phyloP scores from a whole-genome alignment of 371 early-diverging fungal species.

The Rhizopus sp. region DNA sequence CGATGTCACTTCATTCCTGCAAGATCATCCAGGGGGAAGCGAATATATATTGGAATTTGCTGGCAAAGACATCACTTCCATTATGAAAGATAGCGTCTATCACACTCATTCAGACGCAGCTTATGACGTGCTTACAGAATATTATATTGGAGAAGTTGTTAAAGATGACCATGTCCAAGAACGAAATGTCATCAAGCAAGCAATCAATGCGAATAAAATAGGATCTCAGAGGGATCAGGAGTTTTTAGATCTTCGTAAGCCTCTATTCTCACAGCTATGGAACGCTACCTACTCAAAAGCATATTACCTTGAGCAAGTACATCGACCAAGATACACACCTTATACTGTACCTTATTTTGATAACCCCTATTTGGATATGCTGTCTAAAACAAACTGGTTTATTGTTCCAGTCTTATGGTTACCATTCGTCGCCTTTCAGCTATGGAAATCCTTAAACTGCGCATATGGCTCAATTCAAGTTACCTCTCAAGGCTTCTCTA shows the following conservation, averaged over 20 bases:
- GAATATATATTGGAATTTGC: constrained; percentile 78
- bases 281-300: constrained; percentile 72
- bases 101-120: constrained; percentile 89
- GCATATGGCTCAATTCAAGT: constrained; percentile 2
- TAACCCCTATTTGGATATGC: constrained; percentile 67
- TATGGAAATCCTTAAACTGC: constrained; percentile 27
- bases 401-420: constrained; percentile 87
- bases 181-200: constrained; percentile 9
- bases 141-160: constrained; percentile 72
- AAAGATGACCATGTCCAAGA: constrained; percentile 33
- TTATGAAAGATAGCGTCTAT: constrained; percentile 69
- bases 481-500: constrained; percentile 34
- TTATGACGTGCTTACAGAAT: constrained; percentile 80
- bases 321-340: constrained; percentile 73
- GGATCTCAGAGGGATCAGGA: constrained; percentile 37
- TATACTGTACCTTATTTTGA: constrained; percentile 77
- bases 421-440: constrained; percentile 66
- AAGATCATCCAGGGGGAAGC: constrained; percentile 81
- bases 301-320: constrained; percentile 89
- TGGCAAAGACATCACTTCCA: constrained; percentile 68
- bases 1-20: constrained; percentile 90
- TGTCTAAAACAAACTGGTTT: constrained; percentile 92
- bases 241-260: constrained; percentile 84
- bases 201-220: constrained; percentile 2
- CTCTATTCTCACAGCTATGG: constrained; percentile 88